These are phyloP conservation scores for Aspergillus brunneoviolaceus DNA, from an alignment of 2,329 filamentous ascomycete species.

Conservation along the genomic window DNA sequence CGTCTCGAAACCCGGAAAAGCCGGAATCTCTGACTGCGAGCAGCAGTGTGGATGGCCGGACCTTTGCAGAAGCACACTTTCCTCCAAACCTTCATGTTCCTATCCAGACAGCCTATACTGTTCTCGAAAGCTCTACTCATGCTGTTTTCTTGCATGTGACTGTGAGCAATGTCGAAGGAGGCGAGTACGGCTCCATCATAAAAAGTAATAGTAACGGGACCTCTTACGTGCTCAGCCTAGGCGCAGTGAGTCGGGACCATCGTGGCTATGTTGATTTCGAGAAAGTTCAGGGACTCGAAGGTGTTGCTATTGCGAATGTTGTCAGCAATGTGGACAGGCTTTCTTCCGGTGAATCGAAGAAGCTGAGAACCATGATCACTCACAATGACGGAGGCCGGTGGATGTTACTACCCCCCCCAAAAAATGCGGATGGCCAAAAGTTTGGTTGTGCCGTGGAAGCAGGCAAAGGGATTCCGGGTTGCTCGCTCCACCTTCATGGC, in stretches of 20 bases:
- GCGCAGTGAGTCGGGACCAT: constrained; percentile 76
- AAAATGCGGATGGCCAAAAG: constrained; percentile 68
- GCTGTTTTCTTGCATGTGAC: constrained; percentile 92
- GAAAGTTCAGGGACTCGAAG: constrained; percentile 89
- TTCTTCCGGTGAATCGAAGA: constrained; percentile 64
- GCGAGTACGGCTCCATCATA: constrained; percentile 80
- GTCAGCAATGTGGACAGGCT: constrained; percentile 71
- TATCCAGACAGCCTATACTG: constrained; percentile 81
- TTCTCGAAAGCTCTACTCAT: constrained; percentile 91
- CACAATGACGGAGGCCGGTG: constrained; percentile 95
- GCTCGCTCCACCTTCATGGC: constrained; percentile 87
- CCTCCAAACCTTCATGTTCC: constrained; percentile 78
- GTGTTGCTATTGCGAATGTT: constrained; percentile 81
- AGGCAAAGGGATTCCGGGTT: constrained; percentile 59
- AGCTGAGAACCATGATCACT: constrained; percentile 84
- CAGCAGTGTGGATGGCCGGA: constrained; percentile 78
- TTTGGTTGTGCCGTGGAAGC: constrained; percentile 65
- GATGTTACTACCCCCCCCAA: constrained; percentile 73
- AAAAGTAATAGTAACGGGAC: constrained; percentile 99
- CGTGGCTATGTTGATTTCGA: constrained; percentile 89
- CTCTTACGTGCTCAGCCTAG: constrained; percentile 81
- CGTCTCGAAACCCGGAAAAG: constrained; percentile 63
- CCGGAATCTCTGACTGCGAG: constrained; percentile 71
- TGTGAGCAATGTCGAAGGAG: constrained; percentile 63
- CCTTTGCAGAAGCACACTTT: constrained; percentile 81